Conservation (phyloP, 805 yeast species). For the Tetrapisispora arboricola region DNA sequence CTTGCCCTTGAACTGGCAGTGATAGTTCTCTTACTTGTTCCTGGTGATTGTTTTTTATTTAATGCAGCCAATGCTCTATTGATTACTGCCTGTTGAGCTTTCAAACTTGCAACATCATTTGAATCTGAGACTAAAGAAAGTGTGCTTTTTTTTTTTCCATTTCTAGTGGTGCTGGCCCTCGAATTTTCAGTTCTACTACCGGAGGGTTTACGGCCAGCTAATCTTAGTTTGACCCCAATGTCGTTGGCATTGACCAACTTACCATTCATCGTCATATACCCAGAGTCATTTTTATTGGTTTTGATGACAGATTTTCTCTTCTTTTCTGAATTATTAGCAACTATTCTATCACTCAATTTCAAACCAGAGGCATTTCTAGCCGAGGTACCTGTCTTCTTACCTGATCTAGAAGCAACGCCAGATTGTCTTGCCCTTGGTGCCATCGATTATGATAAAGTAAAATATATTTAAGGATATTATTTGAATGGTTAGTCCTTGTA, state of each 20-base stretch:
- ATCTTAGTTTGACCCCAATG: constrained; percentile 16
- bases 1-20: background rate
- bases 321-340: background rate
- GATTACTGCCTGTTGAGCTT: background rate
- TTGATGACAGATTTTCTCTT: background rate
- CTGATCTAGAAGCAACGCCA: background rate
- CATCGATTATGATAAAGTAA: background rate
- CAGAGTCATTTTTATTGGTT: constrained; percentile 3
- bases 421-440: background rate
- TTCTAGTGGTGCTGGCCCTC: background rate
- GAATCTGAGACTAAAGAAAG: background rate
- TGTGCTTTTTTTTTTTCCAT: background rate
- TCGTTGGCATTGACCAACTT: constrained; percentile 20
- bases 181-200: background rate
- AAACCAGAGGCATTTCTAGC: background rate
- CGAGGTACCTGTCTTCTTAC: background rate
- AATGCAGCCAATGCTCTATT: background rate
- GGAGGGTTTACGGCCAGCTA: constrained; percentile 8
- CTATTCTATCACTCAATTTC: background rate
- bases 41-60: background rate
- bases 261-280: constrained; percentile 21
- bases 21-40: background rate
- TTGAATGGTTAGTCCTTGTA: background rate
- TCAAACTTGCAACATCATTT: background rate
- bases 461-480: background rate